Conservation (phyloP, 2,329 filamentous ascomycete genomes). For the Dothistroma septosporum region DNA sequence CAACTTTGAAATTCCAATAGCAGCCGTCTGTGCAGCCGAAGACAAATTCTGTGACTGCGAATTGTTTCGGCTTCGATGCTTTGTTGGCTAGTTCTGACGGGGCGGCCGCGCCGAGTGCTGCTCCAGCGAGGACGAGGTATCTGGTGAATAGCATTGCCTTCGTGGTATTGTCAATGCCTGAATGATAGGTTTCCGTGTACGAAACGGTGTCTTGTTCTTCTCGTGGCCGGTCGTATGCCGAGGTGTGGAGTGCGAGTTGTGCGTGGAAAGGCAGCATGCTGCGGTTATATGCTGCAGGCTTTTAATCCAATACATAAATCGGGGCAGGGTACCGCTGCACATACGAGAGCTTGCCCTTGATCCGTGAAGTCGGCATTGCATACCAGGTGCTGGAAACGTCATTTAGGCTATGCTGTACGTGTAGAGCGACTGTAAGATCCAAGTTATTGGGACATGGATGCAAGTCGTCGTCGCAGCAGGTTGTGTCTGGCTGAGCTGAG, state of each 20-base stretch:
- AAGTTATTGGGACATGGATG: too few species aligned
- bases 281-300: background rate
- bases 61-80: conserved; percentile 3
- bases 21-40: conserved; percentile 27
- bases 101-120: conserved; percentile 20
- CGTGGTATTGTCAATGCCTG: background rate
- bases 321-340: background rate
- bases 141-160: conserved; percentile 21
- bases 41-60: conserved; percentile 26
- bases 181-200: background rate
- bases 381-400: too few species aligned
- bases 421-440: too few species aligned
- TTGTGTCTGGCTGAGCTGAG: too few species aligned
- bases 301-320: background rate
- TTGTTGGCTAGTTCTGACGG: conserved; percentile 2
- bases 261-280: too few species aligned
- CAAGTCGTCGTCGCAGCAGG: too few species aligned
- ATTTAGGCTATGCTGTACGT: too few species aligned
- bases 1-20: conserved; percentile 23
- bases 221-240: too few species aligned
- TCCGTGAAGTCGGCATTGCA: too few species aligned
- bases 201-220: too few species aligned
- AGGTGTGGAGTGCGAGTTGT: too few species aligned
- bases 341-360: background rate
- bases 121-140: conserved; percentile 19